Evolutionary conservation across 2,329 filamentous ascomycete genomes (phyloP), one percentile per base, ranked within the genome.

Genomic region (Xylaria sp.): DNA sequence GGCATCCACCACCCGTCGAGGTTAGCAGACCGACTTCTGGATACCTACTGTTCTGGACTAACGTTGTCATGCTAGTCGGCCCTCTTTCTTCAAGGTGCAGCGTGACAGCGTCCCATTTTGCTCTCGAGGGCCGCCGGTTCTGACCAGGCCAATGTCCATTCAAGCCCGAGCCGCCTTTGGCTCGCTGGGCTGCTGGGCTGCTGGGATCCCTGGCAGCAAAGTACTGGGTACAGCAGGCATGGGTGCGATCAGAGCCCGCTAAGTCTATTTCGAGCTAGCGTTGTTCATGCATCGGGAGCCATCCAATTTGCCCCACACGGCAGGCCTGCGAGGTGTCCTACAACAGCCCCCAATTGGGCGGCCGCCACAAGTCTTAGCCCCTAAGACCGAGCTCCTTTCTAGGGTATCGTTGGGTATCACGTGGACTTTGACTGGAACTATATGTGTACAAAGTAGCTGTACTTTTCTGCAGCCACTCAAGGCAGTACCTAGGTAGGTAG

Each of bases 121-220:
- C 47, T 49, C 41, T 35, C 23, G 25, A 57, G 48, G 54, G 56
- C 19, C 41, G 35, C 60, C 37, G 47, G n/a, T n/a, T n/a, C n/a
- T n/a, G n/a, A n/a, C n/a, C n/a, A n/a, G n/a, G 56, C 51, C 60
- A 63, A 63, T 60, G 4, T 48, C 11, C 60, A 60, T 53, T 13
- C 52, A 33, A 53, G 35, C 48, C 58, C 44, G 54, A 46, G 38
- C 54, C 49, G 52, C 57, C 49, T 44, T 27, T 25, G 47, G 47
- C 58, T 54, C 41, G 17, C 46, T 17, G 15, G 13, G 7, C 31
- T 7, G 31, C 31, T 35, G 7, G 31, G 7, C 7, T 35, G 7
- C 13, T 13, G 31, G 7, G 31, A 35, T 13, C 31, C 7, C 31
- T 35, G 7, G 7, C 31, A 7, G 31, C 31, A 13, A 7, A 35